These are phyloP conservation scores for Hirsutella minnesotensis DNA, from an alignment of 2,329 filamentous ascomycete genomes.

Conservation along the genomic window DNA sequence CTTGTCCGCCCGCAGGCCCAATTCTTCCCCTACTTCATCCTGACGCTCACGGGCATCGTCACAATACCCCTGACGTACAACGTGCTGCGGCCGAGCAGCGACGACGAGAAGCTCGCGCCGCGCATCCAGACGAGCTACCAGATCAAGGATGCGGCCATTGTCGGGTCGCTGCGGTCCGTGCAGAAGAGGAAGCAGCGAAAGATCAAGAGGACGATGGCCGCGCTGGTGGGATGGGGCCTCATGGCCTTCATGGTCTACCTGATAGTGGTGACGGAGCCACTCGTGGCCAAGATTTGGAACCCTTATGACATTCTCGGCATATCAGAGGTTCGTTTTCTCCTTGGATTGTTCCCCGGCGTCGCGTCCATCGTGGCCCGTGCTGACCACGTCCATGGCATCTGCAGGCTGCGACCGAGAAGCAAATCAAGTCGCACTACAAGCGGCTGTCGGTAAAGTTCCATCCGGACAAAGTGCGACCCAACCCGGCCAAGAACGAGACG, in stretches of 20 bases:
- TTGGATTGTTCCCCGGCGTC: too few species aligned
- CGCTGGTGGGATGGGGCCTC: constrained; percentile 64
- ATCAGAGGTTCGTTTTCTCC: constrained; percentile 46
- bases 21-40: constrained; percentile 98
- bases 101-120: constrained; percentile 69
- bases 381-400: background rate
- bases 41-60: constrained; percentile 77
- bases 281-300: constrained; percentile 76
- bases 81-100: constrained; percentile 64
- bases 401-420: constrained; percentile 73
- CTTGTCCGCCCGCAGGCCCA: constrained; percentile 59
- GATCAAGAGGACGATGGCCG: constrained; percentile 71
- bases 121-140: constrained; percentile 74
- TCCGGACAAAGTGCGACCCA: constrained; percentile 82
- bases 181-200: constrained; percentile 85
- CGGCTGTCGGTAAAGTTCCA: constrained; percentile 76
- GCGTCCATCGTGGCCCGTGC: background rate
- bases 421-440: constrained; percentile 88
- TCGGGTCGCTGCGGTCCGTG: constrained; percentile 70
- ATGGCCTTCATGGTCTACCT: constrained; percentile 91
- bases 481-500: constrained; percentile 81
- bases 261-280: constrained; percentile 65
- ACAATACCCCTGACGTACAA: constrained; percentile 86
- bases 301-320: constrained; percentile 91
- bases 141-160: constrained; percentile 71